phyloP scores from a whole-genome alignment of 257 asterid genomes.

The Solanum piurae region DNA sequence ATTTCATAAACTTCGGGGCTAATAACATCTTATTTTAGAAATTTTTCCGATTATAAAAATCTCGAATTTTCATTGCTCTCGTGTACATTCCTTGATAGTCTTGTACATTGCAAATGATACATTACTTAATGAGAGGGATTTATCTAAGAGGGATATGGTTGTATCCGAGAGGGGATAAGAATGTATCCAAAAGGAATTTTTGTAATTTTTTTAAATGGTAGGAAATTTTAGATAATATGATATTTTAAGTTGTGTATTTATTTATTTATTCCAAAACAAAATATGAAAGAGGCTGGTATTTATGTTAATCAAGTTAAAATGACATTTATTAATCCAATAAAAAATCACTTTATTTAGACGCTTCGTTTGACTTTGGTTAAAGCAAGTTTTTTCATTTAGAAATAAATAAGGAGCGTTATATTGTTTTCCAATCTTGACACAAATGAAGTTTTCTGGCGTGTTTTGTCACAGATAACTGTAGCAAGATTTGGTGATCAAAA shows the following conservation, averaged over 20 bases:
- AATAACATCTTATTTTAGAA: too few relatives aligned
- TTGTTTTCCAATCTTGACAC: neutral
- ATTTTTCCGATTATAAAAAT: too few relatives aligned
- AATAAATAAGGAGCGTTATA: neutral
- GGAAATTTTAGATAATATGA: too few relatives aligned
- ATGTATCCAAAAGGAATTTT: too few relatives aligned
- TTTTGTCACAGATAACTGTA: neutral
- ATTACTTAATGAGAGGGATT: too few relatives aligned
- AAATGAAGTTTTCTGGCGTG: neutral
- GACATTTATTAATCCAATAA: neutral
- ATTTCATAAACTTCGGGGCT: too few relatives aligned
- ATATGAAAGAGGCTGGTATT: neutral
- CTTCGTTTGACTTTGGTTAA: neutral
- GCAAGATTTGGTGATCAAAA: neutral
- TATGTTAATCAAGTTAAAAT: neutral
- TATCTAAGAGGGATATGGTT: too few relatives aligned
- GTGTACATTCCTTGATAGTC: neutral
- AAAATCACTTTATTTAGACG: neutral
- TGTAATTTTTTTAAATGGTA: too few relatives aligned
- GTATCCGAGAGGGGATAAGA: too few relatives aligned
- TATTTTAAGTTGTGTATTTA: neutral
- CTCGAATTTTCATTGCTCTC: too few relatives aligned
- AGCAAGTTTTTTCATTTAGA: neutral
- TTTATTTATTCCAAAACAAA: neutral
- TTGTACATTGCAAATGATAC: too few relatives aligned